Evolutionary conservation across 257 asterid genomes (phyloP).

Genomic region (Ilex aquifolium): DNA sequence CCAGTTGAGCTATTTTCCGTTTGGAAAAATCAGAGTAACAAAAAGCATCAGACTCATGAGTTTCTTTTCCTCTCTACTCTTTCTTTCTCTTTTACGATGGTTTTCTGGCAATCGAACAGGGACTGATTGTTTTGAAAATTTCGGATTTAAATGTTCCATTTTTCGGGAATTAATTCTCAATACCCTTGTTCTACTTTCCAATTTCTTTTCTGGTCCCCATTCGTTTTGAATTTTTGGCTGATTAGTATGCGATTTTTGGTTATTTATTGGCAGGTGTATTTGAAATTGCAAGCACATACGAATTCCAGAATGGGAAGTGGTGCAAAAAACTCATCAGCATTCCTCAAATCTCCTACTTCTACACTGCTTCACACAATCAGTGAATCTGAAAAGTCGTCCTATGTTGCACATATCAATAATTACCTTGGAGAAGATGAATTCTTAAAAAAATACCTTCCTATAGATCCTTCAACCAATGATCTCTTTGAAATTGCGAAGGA

Average conservation of each 20-base stretch:
- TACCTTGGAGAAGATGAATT: constrained; percentile 78
- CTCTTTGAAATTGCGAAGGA: constrained; percentile 93
- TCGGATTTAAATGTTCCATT: not conserved
- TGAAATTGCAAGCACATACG: constrained; percentile 80
- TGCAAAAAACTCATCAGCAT: constrained; percentile 83
- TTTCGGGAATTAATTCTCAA: not conserved
- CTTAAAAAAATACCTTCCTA: constrained; percentile 70
- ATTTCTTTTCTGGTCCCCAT: too few species aligned
- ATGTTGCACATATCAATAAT: constrained; percentile 91
- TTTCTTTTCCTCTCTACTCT: not conserved
- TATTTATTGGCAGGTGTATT: constrained; percentile 55
- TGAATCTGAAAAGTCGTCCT: constrained; percentile 92
- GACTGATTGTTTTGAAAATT: not conserved
- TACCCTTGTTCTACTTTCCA: too few species aligned
- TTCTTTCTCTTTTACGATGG: not conserved
- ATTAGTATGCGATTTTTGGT: constrained; percentile 12
- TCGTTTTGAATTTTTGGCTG: not conserved
- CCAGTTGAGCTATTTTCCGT: not conserved
- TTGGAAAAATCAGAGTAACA: not conserved
- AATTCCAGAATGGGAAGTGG: constrained; percentile 68
- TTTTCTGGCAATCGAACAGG: not conserved
- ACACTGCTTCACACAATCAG: constrained; percentile 94
- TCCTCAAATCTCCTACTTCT: constrained; percentile 90
- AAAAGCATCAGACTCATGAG: not conserved
- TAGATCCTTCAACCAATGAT: constrained; percentile 82